A percentile compares a stretch with the other conserved stretches of the same genome.
These are phyloP conservation scores for Macrophomina tecta DNA, from an alignment of 2,329 filamentous ascomycete species.

Conservation along the genomic window DNA sequence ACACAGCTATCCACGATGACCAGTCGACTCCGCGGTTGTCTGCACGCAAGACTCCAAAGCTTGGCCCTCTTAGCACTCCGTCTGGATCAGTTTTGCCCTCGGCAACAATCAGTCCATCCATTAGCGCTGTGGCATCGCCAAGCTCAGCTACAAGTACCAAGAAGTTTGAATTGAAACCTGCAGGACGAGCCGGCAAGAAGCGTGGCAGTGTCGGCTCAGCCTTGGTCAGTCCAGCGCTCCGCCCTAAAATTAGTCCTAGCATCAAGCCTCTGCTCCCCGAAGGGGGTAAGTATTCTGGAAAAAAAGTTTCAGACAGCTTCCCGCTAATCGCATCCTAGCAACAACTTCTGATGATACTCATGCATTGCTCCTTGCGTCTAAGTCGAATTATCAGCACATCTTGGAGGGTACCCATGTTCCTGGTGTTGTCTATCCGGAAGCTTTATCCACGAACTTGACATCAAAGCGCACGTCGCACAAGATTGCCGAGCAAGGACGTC, in stretches of 20 bases:
- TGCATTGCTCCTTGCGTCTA: slow-evolving; percentile 82
- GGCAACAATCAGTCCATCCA: slow-evolving; percentile 56
- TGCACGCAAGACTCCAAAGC: slow-evolving; percentile 71
- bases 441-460: slow-evolving; percentile 89
- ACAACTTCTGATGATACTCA: slow-evolving; percentile 62
- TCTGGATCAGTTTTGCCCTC: slow-evolving; percentile 37
- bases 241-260: slow-evolving; percentile 89
- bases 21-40: slow-evolving; percentile 65
- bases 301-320: not conserved
- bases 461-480: slow-evolving; percentile 98
- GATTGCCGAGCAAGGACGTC: slow-evolving; percentile 92
- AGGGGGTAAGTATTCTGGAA: slow-evolving; percentile 56
- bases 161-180: slow-evolving; percentile 20
- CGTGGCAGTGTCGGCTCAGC: slow-evolving; percentile 54
- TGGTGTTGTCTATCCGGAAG: slow-evolving; percentile 87
- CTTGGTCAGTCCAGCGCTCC: slow-evolving; percentile 83
- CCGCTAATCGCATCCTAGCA: slow-evolving; percentile 1
- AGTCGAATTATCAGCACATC: slow-evolving; percentile 98
- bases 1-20: slow-evolving; percentile 57
- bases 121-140: slow-evolving; percentile 60
- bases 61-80: slow-evolving; percentile 63
- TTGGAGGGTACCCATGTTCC: slow-evolving; percentile 90
- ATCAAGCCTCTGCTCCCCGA: slow-evolving; percentile 89
- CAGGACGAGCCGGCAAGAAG: slow-evolving; percentile 44
- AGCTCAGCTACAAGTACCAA: slow-evolving; percentile 33